Evolutionary conservation across 1,139 yeast species (phyloP), one percentile per base, ranked within the genome.

Genomic region (Pichia sp.): DNA sequence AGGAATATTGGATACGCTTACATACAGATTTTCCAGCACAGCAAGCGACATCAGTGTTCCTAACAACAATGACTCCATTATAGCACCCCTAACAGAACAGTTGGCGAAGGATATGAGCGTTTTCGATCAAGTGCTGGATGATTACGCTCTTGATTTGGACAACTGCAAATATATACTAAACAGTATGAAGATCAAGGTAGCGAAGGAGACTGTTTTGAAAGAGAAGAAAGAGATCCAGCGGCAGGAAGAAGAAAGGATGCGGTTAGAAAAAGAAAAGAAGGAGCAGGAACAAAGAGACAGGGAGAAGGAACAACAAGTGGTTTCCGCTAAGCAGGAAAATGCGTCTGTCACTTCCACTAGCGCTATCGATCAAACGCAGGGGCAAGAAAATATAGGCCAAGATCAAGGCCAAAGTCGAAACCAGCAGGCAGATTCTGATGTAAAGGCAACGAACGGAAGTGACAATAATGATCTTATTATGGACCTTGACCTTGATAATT

Each of bases 51-150:
- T 45, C 6, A 43, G 59, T 3, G 46, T 56, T 4, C 64, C 64
- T 15, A 58, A 57, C 33, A 58, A 57, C 35, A 51, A 51, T 24
- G 51, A 48, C 17, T 39, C 56, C 6, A 30, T 42, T 25, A 33
- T 50, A 20, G 47, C 40, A 17, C 53, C 57, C 5, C 28, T 53
- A 16, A 38, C 58, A 1, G 43, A 44, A 21, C 37, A 45, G 18
- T 47, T 62, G 16, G 46, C 53, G 14, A 32, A 35, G 3, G 59
- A 63, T 16, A 55, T 59, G 4, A 48, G 47, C 21, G 39, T 38
- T 3, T 62, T 60, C 40, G 59, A 60, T 39, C 49, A 46, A 22
- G 55, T 63, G 2, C 39, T 65, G 33, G 66, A 64, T 41, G 63
- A 60, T 29, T 47, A 59, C 35, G 60, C 53, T 18, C 40, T 59